Base-by-base conservation (phyloP, 805 yeast genomes). In the Hanseniaspora singularis region DNA sequence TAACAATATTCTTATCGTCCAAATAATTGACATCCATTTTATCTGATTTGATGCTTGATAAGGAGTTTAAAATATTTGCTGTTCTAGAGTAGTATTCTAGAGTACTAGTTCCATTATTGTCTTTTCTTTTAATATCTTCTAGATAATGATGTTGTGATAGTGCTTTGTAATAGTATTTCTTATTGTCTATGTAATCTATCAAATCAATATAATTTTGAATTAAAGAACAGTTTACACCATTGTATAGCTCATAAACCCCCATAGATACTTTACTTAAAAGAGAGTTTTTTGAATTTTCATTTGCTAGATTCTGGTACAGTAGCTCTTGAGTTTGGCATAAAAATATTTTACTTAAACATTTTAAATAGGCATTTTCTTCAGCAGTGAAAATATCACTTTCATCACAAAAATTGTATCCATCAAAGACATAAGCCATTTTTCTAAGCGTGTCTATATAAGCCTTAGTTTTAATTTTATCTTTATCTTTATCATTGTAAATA, bases 291-390 rank as follows among this genome's bases (percentile, higher is more conserved):
- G 14, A n/a, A 26, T 7, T 34, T 19, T 42, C 40, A 4, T 34
- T 26, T 15, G 24, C 20, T 3, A 33, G 28, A 11, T 28, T 27
- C 4, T 6, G 12, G 12, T 23, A 34, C 18, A 42, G n/a, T 9
- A 28, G 7, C n/a, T 42, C 46, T 16, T 42, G 46, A 12, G 40
- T 27, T 10, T 27, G 16, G 6, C 40, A 39, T 27, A 42, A 24
- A 19, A 28, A 5, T 4, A 42, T 8, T 4, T 26, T 32, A 5
- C 19, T 12, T n/a, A 34, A 22, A 34, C 9, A 11, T n/a, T 22
- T 34, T 11, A 34, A 7, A 22, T 22, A 20, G 8, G 16, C 7
- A 4, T 15, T 9, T 19, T 34, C 38, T 20, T 34, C 15, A 4
- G 5, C n/a, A 11, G 18, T 20, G 20, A 34, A 34, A 7, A 34